Evolutionary conservation across 495 filamentous ascomycete genomes (phyloP), one percentile per base, ranked within the genome.

Genomic region (Choiromyces venosus): DNA sequence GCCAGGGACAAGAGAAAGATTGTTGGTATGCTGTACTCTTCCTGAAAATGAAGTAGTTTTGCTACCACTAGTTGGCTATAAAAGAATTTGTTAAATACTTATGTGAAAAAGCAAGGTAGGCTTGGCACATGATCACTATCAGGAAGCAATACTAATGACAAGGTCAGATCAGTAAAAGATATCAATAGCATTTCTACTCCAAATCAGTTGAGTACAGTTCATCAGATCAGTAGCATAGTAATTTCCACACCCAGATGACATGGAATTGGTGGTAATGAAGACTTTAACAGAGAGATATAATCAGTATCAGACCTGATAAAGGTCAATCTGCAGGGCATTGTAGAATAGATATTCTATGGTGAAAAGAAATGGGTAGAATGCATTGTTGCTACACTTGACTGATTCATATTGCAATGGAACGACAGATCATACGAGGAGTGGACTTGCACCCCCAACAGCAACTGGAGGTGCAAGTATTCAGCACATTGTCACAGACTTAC

Each of bases 1-100:
- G n/a, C 37, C 39, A n/a, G 25, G 37, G 52, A 0, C 37, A 9
- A 6, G 37, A 40, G 14, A 71, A 71, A 37, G 36, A 25, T 2
- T 18, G 36, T 9, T 71, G 52, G 69, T 33, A 21, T 19, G 46
- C 69, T 25, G 21, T 42, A 16, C 36, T 71, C 19, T 71, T 71
- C 16, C n/a, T 65, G 7, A 71, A 65, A 38, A 65, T 71, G 69
- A 65, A 65, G 69, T 69, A 38, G 67, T 46, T 40, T 25, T 33
- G 38, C n/a, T 52, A 44, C 38, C 39, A 0, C 46, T 5, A 1
- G 7, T 35, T 69, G 67, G 46, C 36, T 29, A 52, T 5, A 18
- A 33, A n/a, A 10, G 39, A 61, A 5, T 46, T 39, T 10, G 25
- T 40, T 1, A 42, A 69, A 35, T 44, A 16, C 6, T 69, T 69